phyloP scores from a whole-genome alignment of 345 rosid species.

The Gossypium australe region DNA sequence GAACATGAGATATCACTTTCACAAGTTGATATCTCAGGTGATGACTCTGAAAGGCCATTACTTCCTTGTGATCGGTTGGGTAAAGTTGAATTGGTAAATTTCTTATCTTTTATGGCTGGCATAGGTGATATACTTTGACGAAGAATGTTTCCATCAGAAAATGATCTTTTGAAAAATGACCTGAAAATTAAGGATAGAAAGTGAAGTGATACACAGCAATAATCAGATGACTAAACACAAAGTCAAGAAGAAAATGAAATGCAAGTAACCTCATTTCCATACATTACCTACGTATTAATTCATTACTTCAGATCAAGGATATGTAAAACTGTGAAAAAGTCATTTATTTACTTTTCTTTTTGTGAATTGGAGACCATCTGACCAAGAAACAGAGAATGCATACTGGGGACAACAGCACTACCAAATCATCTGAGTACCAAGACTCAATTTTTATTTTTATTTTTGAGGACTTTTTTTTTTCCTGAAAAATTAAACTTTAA shows the following conservation, averaged over 20 bases:
- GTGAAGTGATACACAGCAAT: not conserved
- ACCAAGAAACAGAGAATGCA: too few species aligned
- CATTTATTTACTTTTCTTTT: not conserved
- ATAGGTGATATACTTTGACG: constrained; percentile 40
- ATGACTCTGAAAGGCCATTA: constrained; percentile 61
- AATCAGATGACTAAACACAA: not conserved
- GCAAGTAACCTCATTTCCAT: not conserved
- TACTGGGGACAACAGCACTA: too few species aligned
- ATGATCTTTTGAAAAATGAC: constrained; percentile 71
- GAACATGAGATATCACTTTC: constrained; percentile 61
- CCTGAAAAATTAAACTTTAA: too few species aligned
- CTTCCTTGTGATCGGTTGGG: constrained; percentile 39
- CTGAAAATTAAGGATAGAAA: constrained; percentile 33
- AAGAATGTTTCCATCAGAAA: constrained; percentile 89
- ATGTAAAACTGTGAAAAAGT: not conserved
- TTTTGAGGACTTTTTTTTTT: too few species aligned
- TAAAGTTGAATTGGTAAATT: constrained; percentile 37
- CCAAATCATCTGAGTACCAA: too few species aligned
- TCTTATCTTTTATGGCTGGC: constrained; percentile 41
- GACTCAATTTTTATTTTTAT: too few species aligned
- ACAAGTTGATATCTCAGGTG: constrained; percentile 85
- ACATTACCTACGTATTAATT: not conserved
- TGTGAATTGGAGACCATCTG: too few species aligned
- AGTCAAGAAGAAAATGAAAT: not conserved
- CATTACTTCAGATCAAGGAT: not conserved